Conservation (phyloP, 1,284 basidiomycete species). For the Porogramme epimiltina region DNA sequence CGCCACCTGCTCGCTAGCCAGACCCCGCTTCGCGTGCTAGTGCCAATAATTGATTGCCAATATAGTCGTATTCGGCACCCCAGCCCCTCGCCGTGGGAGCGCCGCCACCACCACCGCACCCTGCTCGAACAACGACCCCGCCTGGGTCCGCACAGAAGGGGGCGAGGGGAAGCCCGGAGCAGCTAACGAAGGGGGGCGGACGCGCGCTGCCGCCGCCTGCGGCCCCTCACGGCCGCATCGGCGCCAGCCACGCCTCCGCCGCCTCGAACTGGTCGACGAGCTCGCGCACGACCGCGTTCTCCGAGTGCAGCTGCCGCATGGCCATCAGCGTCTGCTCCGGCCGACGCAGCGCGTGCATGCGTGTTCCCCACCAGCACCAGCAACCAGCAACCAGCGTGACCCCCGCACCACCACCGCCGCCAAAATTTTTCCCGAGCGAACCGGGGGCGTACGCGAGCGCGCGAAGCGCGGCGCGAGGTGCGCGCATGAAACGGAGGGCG, state of each 20-base stretch:
- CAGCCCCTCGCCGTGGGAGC: constrained; percentile 17
- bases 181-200: too few species aligned
- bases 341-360: neutral
- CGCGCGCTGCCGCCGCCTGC: too few species aligned
- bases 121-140: too few species aligned
- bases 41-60: constrained; percentile 11
- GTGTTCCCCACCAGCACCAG: neutral
- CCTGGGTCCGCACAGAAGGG: too few species aligned
- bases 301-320: constrained; percentile 85
- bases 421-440: neutral
- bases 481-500: neutral
- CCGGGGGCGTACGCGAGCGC: neutral
- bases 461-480: neutral
- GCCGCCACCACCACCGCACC: too few species aligned
- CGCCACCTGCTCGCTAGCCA: too few species aligned
- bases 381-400: neutral
- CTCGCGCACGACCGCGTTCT: constrained; percentile 78
- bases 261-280: constrained; percentile 93
- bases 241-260: constrained; percentile 90
- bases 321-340: constrained; percentile 76
- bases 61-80: constrained; percentile 7
- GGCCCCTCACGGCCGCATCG: constrained; percentile 76
- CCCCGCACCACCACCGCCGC: constrained; percentile 4
- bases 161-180: too few species aligned
- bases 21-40: neutral